phyloP scores from a whole-genome alignment of 345 rosid genomes.

The Rhodomyrtus tomentosa region DNA sequence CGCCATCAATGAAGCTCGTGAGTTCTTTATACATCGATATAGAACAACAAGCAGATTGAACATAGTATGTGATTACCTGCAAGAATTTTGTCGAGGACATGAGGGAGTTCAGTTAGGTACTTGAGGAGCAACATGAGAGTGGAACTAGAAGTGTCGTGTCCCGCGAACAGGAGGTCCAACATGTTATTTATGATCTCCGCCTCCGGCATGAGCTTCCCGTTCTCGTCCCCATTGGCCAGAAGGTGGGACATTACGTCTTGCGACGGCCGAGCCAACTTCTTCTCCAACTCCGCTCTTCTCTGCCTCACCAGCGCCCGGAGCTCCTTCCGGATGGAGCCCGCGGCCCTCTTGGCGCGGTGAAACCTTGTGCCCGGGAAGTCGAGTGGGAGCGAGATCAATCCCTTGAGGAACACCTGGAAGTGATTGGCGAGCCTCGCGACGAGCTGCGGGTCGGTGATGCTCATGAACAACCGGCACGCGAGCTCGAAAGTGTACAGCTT shows the following conservation, averaged over 20 bases:
- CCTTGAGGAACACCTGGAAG: conserved; percentile 10
- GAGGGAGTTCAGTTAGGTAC: conserved; percentile 16
- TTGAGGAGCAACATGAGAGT: conserved; percentile 8
- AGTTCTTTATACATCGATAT: neutral
- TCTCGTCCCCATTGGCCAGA: conserved; percentile 5
- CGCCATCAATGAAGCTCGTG: neutral
- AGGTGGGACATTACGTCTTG: conserved; percentile 15
- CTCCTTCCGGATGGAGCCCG: conserved; percentile 8
- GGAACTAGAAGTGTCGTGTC: conserved; percentile 13
- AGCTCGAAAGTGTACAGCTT: conserved; percentile 16
- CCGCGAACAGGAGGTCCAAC: conserved; percentile 14
- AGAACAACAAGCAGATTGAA: neutral
- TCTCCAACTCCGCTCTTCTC: conserved; percentile 6
- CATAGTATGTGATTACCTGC: neutral
- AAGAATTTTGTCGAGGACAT: conserved; percentile 6
- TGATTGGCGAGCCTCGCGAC: conserved; percentile 3
- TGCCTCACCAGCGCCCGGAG: conserved; percentile 3
- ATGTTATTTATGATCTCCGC: conserved; percentile 18
- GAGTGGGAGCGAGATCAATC: conserved; percentile 1
- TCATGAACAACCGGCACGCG: conserved; percentile 13
- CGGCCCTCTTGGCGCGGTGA: conserved; percentile 5
- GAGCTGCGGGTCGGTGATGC: conserved; percentile 7
- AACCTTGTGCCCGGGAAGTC: conserved; percentile 17
- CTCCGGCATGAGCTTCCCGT: conserved; percentile 18
- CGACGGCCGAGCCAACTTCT: neutral